Evolutionary conservation across 768 basidiomycete species (phyloP).

Genomic region (Xanthoconium stramineum): DNA sequence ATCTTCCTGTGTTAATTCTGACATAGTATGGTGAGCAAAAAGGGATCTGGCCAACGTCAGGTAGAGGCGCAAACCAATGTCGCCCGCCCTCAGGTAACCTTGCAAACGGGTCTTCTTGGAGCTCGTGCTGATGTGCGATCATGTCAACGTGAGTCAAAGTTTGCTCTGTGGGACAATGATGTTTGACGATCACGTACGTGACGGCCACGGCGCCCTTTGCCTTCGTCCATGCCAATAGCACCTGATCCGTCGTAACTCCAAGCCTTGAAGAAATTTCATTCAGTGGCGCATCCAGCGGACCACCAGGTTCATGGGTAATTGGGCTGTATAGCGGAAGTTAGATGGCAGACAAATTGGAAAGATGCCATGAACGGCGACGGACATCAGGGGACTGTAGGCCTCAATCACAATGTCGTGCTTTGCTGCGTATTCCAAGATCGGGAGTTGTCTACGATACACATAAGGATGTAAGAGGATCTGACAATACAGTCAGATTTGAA

Average conservation of each 20-base stretch:
- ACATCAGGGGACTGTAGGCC: constrained; percentile 70
- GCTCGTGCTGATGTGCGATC: constrained; percentile 36
- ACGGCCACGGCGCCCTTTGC: constrained; percentile 63
- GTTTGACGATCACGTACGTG: constrained; percentile 41
- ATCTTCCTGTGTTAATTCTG: no score
- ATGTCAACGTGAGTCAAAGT: no score
- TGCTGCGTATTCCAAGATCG: constrained; percentile 55
- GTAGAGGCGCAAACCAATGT: constrained; percentile 42
- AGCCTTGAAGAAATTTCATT: constrained; percentile 49
- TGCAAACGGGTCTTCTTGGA: constrained; percentile 62
- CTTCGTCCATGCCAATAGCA: constrained; percentile 68
- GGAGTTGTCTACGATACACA: constrained; percentile 48
- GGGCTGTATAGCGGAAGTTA: constrained; percentile 40
- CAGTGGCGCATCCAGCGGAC: constrained; percentile 61
- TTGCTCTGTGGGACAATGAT: no score
- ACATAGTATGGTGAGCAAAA: no score
- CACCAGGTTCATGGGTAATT: constrained; percentile 55
- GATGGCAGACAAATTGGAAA: background rate
- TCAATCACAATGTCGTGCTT: constrained; percentile 64
- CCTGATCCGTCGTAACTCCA: constrained; percentile 55
- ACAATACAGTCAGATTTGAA: background rate
- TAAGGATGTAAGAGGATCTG: constrained; percentile 74
- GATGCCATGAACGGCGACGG: constrained; percentile 15
- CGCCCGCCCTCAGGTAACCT: constrained; percentile 64
- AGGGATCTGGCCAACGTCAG: no score